Percentiles rank a stretch among this genome's conserved stretches.
These are phyloP conservation scores for Pythium sp. DNA, from an alignment of 352 stramenopile species.

Conservation along the genomic window DNA sequence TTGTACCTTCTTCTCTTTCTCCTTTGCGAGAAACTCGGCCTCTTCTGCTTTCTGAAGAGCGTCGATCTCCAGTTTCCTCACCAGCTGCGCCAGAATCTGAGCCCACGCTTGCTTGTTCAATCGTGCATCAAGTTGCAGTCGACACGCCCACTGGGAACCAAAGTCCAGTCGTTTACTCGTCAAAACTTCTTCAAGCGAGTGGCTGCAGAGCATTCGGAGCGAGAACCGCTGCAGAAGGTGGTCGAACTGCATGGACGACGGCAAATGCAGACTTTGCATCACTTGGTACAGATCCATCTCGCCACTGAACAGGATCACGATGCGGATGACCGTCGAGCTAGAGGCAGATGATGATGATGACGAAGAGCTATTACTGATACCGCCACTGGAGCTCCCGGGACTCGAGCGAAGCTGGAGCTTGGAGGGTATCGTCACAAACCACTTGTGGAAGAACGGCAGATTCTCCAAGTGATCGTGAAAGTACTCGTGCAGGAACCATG, in stretches of 20 bases:
- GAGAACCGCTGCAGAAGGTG: slow-evolving; percentile 17
- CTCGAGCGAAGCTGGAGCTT: slow-evolving; percentile 48
- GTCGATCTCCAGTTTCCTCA: slow-evolving; percentile 36
- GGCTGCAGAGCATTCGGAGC: slow-evolving; percentile 13
- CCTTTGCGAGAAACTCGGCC: slow-evolving; percentile 30
- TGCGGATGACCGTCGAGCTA: slow-evolving; percentile 35
- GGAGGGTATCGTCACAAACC: slow-evolving; percentile 55
- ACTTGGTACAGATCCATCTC: slow-evolving; percentile 30
- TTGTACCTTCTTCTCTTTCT: slow-evolving; percentile 18
- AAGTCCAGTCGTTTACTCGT: slow-evolving; percentile 54
- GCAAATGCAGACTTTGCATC: slow-evolving; percentile 20
- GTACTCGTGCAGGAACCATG: slow-evolving; percentile 54
- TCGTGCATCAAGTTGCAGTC: slow-evolving; percentile 47
- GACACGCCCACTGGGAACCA: slow-evolving; percentile 49
- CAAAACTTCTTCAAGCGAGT: slow-evolving; percentile 52
- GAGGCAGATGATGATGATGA: slow-evolving; percentile 17
- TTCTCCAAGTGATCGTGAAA: slow-evolving; percentile 55
- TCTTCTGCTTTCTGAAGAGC: slow-evolving; percentile 29
- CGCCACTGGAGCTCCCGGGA: slow-evolving; percentile 16
- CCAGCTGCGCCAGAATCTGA: slow-evolving; percentile 52
- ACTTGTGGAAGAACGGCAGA: slow-evolving; percentile 61
- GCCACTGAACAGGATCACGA: slow-evolving; percentile 66
- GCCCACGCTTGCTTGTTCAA: slow-evolving; percentile 53
- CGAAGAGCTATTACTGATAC: slow-evolving; percentile 3
- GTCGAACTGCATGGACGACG: slow-evolving; percentile 25